These are phyloP conservation scores for Psilocybe mexicana DNA, from an alignment of 1,284 basidiomycete species.

Conservation along the genomic window DNA sequence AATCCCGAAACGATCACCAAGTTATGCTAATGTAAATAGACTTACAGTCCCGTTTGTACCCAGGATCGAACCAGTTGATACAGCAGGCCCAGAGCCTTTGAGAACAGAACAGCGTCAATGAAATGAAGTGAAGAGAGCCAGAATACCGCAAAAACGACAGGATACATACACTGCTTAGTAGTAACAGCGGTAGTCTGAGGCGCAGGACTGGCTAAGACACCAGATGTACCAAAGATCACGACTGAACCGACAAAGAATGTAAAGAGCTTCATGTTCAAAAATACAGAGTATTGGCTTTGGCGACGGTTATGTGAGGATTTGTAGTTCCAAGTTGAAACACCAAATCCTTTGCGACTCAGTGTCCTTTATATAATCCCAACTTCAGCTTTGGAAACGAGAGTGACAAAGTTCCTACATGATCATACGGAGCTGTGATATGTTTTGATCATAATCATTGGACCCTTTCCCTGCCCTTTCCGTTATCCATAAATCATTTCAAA, in stretches of 20 bases:
- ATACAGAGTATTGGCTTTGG: not conserved
- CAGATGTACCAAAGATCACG: not conserved
- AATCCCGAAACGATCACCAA: too few relatives aligned
- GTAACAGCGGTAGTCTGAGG: not conserved
- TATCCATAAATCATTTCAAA: too few relatives aligned
- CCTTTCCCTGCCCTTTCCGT: too few relatives aligned
- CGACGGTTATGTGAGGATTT: not conserved
- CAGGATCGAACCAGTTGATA: not conserved
- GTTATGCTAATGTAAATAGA: too few relatives aligned
- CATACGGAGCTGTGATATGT: too few relatives aligned
- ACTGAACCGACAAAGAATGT: not conserved
- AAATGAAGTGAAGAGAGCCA: not conserved
- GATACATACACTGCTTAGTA: not conserved
- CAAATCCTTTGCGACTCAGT: too few relatives aligned
- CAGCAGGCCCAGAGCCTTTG: not conserved
- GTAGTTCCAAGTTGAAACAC: too few relatives aligned
- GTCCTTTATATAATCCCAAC: too few relatives aligned
- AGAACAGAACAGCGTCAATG: not conserved
- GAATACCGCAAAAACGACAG: not conserved
- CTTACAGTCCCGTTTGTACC: not conserved
- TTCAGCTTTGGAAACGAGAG: too few relatives aligned
- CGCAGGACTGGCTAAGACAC: not conserved
- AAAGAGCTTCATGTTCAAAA: not conserved
- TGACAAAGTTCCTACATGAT: too few relatives aligned
- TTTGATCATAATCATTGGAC: too few relatives aligned